phyloP scores from a whole-genome alignment of 2,329 filamentous ascomycete genomes.

The Penicillium italicum region DNA sequence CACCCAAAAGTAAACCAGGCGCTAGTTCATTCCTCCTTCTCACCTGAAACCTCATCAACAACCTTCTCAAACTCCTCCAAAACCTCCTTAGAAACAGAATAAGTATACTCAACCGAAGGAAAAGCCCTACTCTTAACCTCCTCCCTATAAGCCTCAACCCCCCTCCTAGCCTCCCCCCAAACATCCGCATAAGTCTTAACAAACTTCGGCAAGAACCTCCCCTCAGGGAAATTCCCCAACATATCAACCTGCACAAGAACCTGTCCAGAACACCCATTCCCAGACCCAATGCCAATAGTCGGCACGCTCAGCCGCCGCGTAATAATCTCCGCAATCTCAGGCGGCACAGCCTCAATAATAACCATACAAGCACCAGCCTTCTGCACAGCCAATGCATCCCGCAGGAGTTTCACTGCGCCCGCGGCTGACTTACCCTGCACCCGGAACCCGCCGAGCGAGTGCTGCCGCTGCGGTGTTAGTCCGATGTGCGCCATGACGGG shows the following conservation, averaged over 20 bases:
- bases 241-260: slow-evolving; percentile 97
- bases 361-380: slow-evolving; percentile 82
- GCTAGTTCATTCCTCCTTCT: background rate
- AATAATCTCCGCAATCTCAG: slow-evolving; percentile 73
- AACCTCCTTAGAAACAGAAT: slow-evolving; percentile 75
- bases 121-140: slow-evolving; percentile 87
- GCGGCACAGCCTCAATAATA: slow-evolving; percentile 85
- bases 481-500: slow-evolving; percentile 91
- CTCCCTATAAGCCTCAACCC: slow-evolving; percentile 72
- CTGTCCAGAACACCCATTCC: slow-evolving; percentile 85
- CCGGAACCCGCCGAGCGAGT: slow-evolving; percentile 85
- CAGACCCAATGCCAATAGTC: slow-evolving; percentile 93
- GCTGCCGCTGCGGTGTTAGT: slow-evolving; percentile 89
- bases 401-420: slow-evolving; percentile 68
- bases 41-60: slow-evolving; percentile 30
- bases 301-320: slow-evolving; percentile 77
- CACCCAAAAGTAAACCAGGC: background rate
- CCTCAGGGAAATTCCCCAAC: slow-evolving; percentile 86
- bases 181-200: slow-evolving; percentile 92
- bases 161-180: slow-evolving; percentile 73
- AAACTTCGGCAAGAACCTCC: slow-evolving; percentile 87
- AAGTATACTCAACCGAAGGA: slow-evolving; percentile 80
- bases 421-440: slow-evolving; percentile 84
- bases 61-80: slow-evolving; percentile 64
- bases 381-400: slow-evolving; percentile 87